Percentiles rank a stretch among this genome's conserved stretches.
phyloP scores from a whole-genome alignment of 495 filamentous ascomycete species.

The Lophiostoma macrostomum region DNA sequence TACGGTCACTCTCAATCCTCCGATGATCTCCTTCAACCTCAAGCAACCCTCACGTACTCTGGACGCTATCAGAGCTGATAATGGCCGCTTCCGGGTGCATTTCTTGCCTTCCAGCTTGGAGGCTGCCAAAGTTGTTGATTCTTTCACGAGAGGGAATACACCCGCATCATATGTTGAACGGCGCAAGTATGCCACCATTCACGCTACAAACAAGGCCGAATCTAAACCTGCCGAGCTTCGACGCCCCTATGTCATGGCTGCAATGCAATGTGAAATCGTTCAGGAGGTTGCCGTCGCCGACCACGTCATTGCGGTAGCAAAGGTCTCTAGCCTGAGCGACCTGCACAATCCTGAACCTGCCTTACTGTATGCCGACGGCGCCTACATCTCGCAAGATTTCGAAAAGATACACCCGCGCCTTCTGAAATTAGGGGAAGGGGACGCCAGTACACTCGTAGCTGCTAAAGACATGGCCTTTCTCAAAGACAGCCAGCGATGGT shows the following conservation, averaged over 20 bases:
- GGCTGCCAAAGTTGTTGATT: conserved; percentile 32
- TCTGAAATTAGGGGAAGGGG: no score
- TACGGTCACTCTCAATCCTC: conserved; percentile 66
- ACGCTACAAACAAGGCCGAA: not conserved
- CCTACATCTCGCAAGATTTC: not conserved
- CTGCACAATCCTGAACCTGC: not conserved
- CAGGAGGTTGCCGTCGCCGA: conserved; percentile 48
- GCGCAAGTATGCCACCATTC: not conserved
- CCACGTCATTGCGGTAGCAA: conserved; percentile 56
- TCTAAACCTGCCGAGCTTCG: conserved; percentile 17
- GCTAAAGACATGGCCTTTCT: no score
- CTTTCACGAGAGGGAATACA: conserved; percentile 34
- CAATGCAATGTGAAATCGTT: conserved; percentile 42
- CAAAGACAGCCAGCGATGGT: no score
- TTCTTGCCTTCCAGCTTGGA: conserved; percentile 25
- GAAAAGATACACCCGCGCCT: no score
- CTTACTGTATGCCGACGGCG: conserved; percentile 9
- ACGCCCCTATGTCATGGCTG: conserved; percentile 43
- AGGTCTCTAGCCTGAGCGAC: not conserved
- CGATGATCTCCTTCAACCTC: conserved; percentile 78
- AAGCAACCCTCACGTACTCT: conserved; percentile 68
- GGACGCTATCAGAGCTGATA: conserved; percentile 49
- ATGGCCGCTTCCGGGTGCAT: conserved; percentile 28
- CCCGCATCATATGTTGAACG: conserved; percentile 1
- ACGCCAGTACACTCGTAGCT: no score